phyloP scores from a whole-genome alignment of 2,329 filamentous ascomycete genomes.

The Lasiodiplodia sp. region DNA sequence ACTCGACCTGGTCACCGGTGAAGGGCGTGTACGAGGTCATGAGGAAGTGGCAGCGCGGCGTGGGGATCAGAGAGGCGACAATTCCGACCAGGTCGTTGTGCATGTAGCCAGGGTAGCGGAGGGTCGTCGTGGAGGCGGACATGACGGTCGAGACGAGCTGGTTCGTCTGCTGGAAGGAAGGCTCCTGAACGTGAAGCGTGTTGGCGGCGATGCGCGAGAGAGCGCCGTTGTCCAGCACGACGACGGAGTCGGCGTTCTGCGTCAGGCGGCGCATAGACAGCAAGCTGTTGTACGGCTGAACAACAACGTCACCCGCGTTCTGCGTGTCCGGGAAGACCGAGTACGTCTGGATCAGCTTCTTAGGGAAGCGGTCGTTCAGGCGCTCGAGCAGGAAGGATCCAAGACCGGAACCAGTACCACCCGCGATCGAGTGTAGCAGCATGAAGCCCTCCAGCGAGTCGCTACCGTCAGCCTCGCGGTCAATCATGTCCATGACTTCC shows the following conservation, averaged over 20 bases:
- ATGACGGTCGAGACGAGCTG: conserved; percentile 97
- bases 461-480: conserved; percentile 96
- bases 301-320: conserved; percentile 86
- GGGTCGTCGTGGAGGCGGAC: conserved; percentile 95
- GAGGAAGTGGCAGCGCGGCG: conserved; percentile 95
- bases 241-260: conserved; percentile 96
- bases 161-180: conserved; percentile 97
- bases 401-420: conserved; percentile 93
- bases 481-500: conserved; percentile 99
- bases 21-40: conserved; percentile 99
- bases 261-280: conserved; percentile 89
- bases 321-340: conserved; percentile 97
- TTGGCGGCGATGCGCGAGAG: conserved; percentile 93
- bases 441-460: conserved; percentile 99
- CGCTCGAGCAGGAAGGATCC: conserved; percentile 94
- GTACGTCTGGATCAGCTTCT: conserved; percentile 99
- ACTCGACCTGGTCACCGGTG: conserved; percentile 93
- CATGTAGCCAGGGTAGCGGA: conserved; percentile 98
- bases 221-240: conserved; percentile 95
- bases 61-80: conserved; percentile 93
- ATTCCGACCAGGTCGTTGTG: conserved; percentile 99
- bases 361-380: conserved; percentile 96
- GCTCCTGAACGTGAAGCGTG: conserved; percentile 90
- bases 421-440: conserved; percentile 97
- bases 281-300: conserved; percentile 97